phyloP scores from a whole-genome alignment of 495 filamentous ascomycete genomes.

The Peziza echinospora region DNA sequence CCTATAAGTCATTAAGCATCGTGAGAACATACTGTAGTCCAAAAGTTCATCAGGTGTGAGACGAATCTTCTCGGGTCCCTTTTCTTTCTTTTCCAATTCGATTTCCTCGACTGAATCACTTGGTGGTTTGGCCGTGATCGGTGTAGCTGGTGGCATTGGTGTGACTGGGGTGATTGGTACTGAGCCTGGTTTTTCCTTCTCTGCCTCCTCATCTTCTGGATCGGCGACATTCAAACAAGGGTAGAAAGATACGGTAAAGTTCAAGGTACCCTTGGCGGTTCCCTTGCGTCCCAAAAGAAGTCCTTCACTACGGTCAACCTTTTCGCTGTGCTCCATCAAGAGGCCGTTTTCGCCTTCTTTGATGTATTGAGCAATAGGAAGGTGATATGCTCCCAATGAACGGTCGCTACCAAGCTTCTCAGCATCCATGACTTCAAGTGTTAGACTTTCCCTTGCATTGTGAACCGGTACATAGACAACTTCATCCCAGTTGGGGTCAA shows the following conservation, averaged over 20 bases:
- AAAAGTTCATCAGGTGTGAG: constrained; percentile 58
- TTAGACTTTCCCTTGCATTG: constrained; percentile 58
- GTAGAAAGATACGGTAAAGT: constrained; percentile 75
- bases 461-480: constrained; percentile 87
- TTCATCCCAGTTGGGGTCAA: constrained; percentile 92
- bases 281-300: constrained; percentile 47
- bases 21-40: constrained; percentile 37
- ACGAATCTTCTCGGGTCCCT: constrained; percentile 49
- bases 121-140: no score
- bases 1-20: neutral
- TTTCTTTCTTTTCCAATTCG: constrained; percentile 21
- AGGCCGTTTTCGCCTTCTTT: constrained; percentile 55
- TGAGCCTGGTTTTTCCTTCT: constrained; percentile 22
- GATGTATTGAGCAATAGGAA: constrained; percentile 60
- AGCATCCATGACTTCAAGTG: constrained; percentile 88
- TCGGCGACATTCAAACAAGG: constrained; percentile 71
- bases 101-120: no score
- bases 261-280: constrained; percentile 53
- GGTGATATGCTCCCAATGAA: constrained; percentile 54
- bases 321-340: constrained; percentile 61
- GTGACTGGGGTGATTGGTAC: constrained; percentile 1
- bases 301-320: constrained; percentile 33
- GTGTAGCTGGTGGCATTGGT: no score
- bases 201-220: constrained; percentile 70
- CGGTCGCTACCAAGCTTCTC: constrained; percentile 78